phyloP scores from a whole-genome alignment of 2,329 filamentous ascomycete species.

The Sclerotiophoma versabilis region DNA sequence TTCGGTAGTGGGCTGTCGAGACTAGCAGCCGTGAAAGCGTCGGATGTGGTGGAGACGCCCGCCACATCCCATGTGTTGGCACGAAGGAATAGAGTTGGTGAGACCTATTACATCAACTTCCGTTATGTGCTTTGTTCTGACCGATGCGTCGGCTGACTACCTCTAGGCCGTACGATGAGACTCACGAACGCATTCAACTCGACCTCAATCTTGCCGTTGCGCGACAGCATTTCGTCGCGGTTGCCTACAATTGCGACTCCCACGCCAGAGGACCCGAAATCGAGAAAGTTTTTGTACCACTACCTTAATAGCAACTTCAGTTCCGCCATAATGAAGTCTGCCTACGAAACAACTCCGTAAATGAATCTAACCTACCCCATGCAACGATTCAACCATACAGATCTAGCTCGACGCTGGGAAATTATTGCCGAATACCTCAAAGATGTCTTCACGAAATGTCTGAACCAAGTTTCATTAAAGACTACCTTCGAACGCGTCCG shows the following conservation, averaged over 20 bases:
- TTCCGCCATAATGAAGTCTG: constrained; percentile 65
- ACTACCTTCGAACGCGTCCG: constrained; percentile 64
- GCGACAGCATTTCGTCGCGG: neutral
- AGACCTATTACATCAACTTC: constrained; percentile 62
- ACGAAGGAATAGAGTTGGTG: constrained; percentile 64
- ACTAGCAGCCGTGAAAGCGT: constrained; percentile 9
- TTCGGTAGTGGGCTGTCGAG: constrained; percentile 8
- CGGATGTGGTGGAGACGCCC: constrained; percentile 59
- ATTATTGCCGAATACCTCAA: constrained; percentile 44
- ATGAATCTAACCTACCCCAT: constrained; percentile 40
- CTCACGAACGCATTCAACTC: constrained; percentile 6
- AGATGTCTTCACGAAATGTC: constrained; percentile 61
- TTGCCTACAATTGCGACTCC: neutral
- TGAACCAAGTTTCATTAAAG: constrained; percentile 61
- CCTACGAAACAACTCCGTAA: constrained; percentile 58
- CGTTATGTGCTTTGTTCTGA: neutral
- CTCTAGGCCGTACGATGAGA: constrained; percentile 30
- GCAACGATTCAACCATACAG: constrained; percentile 61
- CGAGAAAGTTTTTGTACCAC: constrained; percentile 54
- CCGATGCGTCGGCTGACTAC: neutral
- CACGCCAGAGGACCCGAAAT: constrained; percentile 19
- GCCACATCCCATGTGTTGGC: constrained; percentile 66
- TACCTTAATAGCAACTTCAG: constrained; percentile 72
- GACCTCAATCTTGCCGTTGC: neutral
- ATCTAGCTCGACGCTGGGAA: constrained; percentile 66